Evolutionary conservation across 768 basidiomycete genomes (phyloP).

Genomic region (Pleurotus salmoneostramineus): DNA sequence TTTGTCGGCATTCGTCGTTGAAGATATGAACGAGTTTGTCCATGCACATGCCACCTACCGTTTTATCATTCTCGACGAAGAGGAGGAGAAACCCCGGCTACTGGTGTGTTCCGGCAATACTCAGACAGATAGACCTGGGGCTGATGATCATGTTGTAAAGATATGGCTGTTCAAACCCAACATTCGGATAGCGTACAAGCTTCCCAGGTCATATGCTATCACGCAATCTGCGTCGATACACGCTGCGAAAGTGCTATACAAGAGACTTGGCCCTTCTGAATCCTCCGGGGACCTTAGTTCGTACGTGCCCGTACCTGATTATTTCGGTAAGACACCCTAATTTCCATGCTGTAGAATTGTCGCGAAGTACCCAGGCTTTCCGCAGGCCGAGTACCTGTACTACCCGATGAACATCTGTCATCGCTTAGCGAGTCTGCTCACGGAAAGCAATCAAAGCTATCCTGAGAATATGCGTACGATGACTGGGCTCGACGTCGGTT

Average conservation of each 20-base stretch:
- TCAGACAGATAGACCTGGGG: background rate
- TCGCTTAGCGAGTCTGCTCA: slow-evolving; percentile 63
- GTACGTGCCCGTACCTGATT: slow-evolving; percentile 26
- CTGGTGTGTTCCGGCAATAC: slow-evolving; percentile 48
- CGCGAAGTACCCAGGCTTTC: slow-evolving; percentile 75
- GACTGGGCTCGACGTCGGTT: slow-evolving; percentile 82
- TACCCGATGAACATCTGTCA: slow-evolving; percentile 81
- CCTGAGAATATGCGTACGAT: slow-evolving; percentile 72
- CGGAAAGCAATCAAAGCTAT: slow-evolving; percentile 75
- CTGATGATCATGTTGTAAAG: slow-evolving; percentile 31
- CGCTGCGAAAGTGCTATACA: slow-evolving; percentile 84
- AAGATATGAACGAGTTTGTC: slow-evolving; percentile 89
- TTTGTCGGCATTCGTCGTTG: slow-evolving; percentile 83
- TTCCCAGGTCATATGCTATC: slow-evolving; percentile 48
- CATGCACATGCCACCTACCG: slow-evolving; percentile 93
- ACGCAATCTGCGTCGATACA: slow-evolving; percentile 59
- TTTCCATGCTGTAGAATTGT: slow-evolving; percentile 36
- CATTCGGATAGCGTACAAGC: slow-evolving; percentile 73
- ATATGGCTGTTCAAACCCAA: slow-evolving; percentile 95
- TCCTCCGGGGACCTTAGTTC: slow-evolving; percentile 46
- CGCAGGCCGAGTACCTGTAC: slow-evolving; percentile 82
- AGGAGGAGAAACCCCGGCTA: slow-evolving; percentile 73
- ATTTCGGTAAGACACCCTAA: too few species aligned
- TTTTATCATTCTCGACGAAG: slow-evolving; percentile 85
- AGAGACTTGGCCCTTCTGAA: slow-evolving; percentile 63